Evolutionary conservation across 176 grass and related monocot genomes (phyloP).

Genomic region (Bolboschoenus planiculmis): DNA sequence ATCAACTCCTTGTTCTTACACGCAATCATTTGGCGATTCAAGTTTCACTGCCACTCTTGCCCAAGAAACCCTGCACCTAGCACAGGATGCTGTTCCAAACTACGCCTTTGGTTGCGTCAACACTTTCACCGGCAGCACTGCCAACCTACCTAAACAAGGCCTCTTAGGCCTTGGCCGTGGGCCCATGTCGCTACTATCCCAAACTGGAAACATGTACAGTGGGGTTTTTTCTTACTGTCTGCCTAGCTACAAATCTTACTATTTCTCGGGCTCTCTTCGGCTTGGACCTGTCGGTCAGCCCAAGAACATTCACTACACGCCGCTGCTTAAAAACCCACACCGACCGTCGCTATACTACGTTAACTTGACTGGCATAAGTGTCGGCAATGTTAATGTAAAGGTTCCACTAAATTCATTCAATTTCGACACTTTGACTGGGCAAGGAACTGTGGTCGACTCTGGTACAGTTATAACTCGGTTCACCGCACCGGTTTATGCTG

Average conservation of each 20-base stretch:
- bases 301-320: slow-evolving; percentile 42
- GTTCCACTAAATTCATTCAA: slow-evolving; percentile 53
- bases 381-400: slow-evolving; percentile 40
- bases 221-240: slow-evolving; percentile 97
- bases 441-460: slow-evolving; percentile 81
- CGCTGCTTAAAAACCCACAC: slow-evolving; percentile 76
- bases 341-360: slow-evolving; percentile 84
- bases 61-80: slow-evolving; percentile 58
- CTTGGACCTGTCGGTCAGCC: slow-evolving; percentile 73
- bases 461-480: slow-evolving; percentile 91
- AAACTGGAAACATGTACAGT: slow-evolving; percentile 43
- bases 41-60: slow-evolving; percentile 57
- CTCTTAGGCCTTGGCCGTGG: slow-evolving; percentile 64
- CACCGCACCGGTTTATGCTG: slow-evolving; percentile 66
- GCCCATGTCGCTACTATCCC: slow-evolving; percentile 61
- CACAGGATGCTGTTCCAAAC: slow-evolving; percentile 42
- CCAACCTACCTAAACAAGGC: slow-evolving; percentile 72
- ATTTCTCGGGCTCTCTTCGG: slow-evolving; percentile 84
- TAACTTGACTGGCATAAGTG: slow-evolving; percentile 66
- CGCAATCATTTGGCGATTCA: slow-evolving; percentile 61
- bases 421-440: slow-evolving; percentile 60
- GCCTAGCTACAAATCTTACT: slow-evolving; percentile 86
- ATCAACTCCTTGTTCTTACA: slow-evolving; percentile 54
- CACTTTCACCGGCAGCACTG: slow-evolving; percentile 42
- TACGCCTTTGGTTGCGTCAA: slow-evolving; percentile 79